Evolutionary conservation across 139 green algal species (phyloP).

Genomic region (Ettlia oleoabundans): DNA sequence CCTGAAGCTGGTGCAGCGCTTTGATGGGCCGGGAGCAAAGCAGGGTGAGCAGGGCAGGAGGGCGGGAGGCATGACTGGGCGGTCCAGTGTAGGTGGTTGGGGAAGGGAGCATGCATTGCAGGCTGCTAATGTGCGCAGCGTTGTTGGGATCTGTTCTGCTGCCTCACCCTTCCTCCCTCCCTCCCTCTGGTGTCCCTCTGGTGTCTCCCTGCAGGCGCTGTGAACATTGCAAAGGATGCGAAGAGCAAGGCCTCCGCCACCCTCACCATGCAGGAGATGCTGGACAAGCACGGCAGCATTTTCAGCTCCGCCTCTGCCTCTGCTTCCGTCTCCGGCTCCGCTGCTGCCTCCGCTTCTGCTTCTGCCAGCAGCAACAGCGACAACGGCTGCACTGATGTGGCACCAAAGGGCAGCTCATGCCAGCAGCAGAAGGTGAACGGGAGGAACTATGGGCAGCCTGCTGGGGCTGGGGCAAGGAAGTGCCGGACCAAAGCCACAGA

Average conservation of each 20-base stretch:
- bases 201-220: background rate
- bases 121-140: background rate
- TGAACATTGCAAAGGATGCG: background rate
- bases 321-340: too few species aligned
- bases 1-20: conserved; percentile 35
- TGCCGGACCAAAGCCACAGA: too few species aligned
- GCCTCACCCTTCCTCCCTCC: background rate
- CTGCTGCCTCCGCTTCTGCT: background rate
- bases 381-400: conserved; percentile 28
- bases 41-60: conserved; percentile 22
- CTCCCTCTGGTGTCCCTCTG: background rate
- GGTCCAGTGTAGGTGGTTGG: background rate
- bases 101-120: background rate
- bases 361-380: background rate
- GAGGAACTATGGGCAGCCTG: background rate
- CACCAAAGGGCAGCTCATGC: conserved; percentile 14
- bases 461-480: too few species aligned
- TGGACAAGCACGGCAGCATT: background rate
- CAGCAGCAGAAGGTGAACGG: conserved; percentile 8
- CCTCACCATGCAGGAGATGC: background rate
- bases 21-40: conserved; percentile 17
- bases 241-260: too few species aligned
- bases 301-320: background rate
- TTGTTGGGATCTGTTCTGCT: background rate
- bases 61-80: background rate